These are phyloP conservation scores for Amylocarpus encephaloides DNA, from an alignment of 2,329 filamentous ascomycete species.

Conservation along the genomic window DNA sequence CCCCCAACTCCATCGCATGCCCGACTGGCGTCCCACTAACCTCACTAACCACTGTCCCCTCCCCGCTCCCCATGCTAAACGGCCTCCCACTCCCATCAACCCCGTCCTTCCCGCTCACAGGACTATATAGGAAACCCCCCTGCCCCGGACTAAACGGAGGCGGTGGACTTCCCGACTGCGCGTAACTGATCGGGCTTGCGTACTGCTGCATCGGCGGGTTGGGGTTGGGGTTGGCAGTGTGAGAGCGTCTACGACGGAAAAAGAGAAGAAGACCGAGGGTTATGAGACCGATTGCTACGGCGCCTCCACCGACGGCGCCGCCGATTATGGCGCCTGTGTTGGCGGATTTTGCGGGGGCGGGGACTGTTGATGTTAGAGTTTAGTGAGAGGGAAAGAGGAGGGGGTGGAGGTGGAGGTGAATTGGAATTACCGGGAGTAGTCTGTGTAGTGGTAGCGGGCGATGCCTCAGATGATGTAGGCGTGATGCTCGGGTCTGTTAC, in stretches of 20 bases:
- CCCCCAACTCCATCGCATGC: not conserved
- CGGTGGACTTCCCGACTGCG: not conserved
- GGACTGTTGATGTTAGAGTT: not conserved
- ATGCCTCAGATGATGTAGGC: no score
- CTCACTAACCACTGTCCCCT: not conserved
- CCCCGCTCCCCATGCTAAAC: not conserved
- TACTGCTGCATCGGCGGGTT: not conserved
- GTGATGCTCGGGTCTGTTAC: no score
- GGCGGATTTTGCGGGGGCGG: not conserved
- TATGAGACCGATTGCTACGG: constrained; percentile 1
- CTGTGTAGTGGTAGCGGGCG: no score
- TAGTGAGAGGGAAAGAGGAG: not conserved
- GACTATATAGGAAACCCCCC: not conserved
- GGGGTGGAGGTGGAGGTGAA: not conserved
- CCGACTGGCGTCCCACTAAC: not conserved
- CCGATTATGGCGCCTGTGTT: constrained; percentile 3
- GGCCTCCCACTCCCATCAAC: not conserved
- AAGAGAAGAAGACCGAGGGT: constrained; percentile 3
- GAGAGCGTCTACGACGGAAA: not conserved
- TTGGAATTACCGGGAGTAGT: not conserved
- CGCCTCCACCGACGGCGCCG: not conserved
- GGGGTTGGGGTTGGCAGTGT: not conserved
- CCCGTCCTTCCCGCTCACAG: not conserved
- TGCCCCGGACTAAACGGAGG: not conserved
- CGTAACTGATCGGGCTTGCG: not conserved